Conservation (phyloP, 306 rosid species). For the Senna siamea region DNA sequence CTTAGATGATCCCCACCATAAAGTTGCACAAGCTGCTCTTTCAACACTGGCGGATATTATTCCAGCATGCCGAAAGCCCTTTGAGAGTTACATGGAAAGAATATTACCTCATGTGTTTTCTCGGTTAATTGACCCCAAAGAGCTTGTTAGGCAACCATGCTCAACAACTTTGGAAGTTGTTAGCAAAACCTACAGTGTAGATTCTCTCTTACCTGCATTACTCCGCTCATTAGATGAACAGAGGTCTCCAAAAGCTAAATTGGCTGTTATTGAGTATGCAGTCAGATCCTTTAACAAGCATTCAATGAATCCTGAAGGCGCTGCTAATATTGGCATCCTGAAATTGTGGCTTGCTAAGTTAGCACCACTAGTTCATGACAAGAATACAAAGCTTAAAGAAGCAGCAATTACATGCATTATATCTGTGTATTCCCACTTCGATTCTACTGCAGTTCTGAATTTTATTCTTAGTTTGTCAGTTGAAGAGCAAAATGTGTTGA, state of each 20-base stretch:
- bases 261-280: slow-evolving; percentile 95
- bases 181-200: slow-evolving; percentile 78
- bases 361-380: slow-evolving; percentile 87
- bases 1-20: slow-evolving; percentile 99
- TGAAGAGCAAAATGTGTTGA: slow-evolving; percentile 94
- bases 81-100: slow-evolving; percentile 98
- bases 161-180: slow-evolving; percentile 89
- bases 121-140: slow-evolving; percentile 96
- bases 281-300: slow-evolving; percentile 90
- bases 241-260: slow-evolving; percentile 96
- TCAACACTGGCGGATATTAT: slow-evolving; percentile 91
- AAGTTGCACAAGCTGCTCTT: slow-evolving; percentile 99
- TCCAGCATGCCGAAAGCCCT: slow-evolving; percentile 92
- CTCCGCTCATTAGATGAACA: slow-evolving; percentile 99
- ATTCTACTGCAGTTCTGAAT: slow-evolving; percentile 82
- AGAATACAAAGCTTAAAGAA: slow-evolving; percentile 92
- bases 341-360: slow-evolving; percentile 96
- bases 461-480: slow-evolving; percentile 91
- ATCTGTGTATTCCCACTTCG: slow-evolving; percentile 93
- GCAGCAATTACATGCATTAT: slow-evolving; percentile 94
- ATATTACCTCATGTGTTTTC: slow-evolving; percentile 97
- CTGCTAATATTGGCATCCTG: slow-evolving; percentile 83
- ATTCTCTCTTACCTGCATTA: slow-evolving; percentile 95
- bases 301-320: slow-evolving; percentile 84
- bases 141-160: slow-evolving; percentile 91